Evolutionary conservation across 2,329 filamentous ascomycete species (phyloP), one percentile per base, ranked within the genome.

Genomic region (Fusarium sterilihyphosum): DNA sequence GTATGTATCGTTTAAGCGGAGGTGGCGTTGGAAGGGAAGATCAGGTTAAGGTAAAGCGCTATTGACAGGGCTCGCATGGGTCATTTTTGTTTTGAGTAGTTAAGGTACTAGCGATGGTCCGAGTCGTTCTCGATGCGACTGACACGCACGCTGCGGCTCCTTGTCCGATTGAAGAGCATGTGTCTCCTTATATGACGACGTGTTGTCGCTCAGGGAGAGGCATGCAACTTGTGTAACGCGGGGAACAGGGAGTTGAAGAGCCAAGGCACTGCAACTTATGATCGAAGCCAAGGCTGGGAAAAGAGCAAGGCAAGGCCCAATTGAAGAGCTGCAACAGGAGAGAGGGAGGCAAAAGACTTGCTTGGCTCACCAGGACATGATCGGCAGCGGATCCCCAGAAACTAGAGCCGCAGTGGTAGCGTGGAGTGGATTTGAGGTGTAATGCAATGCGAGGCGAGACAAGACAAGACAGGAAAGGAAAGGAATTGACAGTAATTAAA

Each of bases 291-390:
- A 69, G 58, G 41, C 58, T 69, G 29, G 37, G n/a, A 54, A 29
- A 29, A 31, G 43, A 56, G 52, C 50, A 47, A 40, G 52, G 35
- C 57, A 33, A 60, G 43, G 56, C 57, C 57, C 53, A 61, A 59
- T 67, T 63, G 67, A 70, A 60, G 52, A 59, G 66, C 29, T 67
- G 68, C 54, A 58, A 53, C 69, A 68, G 59, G 66, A 73, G 57
- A 49, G 31, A 54, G 46, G 40, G 69, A 67, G 64, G 54, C 63
- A 69, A 70, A 66, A 74, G 74, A 63, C 58, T 77, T 66, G 65
- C 58, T 77, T 64, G 65, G 73, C 75, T 77, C 73, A 77, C 75
- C 62, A 72, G 74, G 75, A 71, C 67, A 77, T 73, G 75, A 77
- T 77, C 73, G 59, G 73, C 75, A 66, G 64, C 65, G 59, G 70